Base-by-base conservation (phyloP, 352 stramenopile genomes). In the Phytophthora ohioensis region DNA sequence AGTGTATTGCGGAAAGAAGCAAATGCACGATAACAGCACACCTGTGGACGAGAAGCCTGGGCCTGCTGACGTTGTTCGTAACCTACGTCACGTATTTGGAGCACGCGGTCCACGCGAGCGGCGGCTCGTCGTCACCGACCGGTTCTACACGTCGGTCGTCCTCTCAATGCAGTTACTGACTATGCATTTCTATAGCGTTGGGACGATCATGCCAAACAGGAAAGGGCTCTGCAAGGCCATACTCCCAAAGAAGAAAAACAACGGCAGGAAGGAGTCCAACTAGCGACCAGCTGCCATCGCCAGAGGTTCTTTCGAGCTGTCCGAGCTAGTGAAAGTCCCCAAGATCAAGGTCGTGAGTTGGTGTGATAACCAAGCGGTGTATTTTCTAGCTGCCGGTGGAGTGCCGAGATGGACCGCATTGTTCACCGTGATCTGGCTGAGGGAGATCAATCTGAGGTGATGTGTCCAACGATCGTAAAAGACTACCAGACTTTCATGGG, bases 181-280 rank as follows among this genome's bases (percentile, higher is more conserved):
- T 4, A 60, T 67, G 48, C 27, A n/a, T 2, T 55, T 60, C 30
- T 67, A 67, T n/a, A 59, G 38, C 46, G 32, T 67, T 9, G 59
- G 47, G 3, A 59, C 59, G 7, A 39, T 67, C 10, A 66, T 66
- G 47, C 31, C 21, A 9, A 43, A 42, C 34, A 42, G 32, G 2
- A 8, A 17, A 6, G 57, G 45, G 3, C 34, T 64, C 6, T 46
- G n/a, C 32, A 13, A 51, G 9, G 6, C 4, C 4, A 48, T 64
- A 12, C 15, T 64, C 5, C 45, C 45, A 0, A 15, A 36, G 9
- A 56, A 64, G 35, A 45, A 31, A 15, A 57, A 39, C 21, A 27
- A 27, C 21, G 21, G 21, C 21, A 27, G 21, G 21, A 27, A 27
- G 21, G 21, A 27, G 21, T 27, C 21, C 21, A 27, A 27, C 21